Percentiles rank a stretch among this genome's conserved stretches.
These are phyloP conservation scores for Ogataea pilisensis DNA, from an alignment of 805 yeast species.

Conservation along the genomic window DNA sequence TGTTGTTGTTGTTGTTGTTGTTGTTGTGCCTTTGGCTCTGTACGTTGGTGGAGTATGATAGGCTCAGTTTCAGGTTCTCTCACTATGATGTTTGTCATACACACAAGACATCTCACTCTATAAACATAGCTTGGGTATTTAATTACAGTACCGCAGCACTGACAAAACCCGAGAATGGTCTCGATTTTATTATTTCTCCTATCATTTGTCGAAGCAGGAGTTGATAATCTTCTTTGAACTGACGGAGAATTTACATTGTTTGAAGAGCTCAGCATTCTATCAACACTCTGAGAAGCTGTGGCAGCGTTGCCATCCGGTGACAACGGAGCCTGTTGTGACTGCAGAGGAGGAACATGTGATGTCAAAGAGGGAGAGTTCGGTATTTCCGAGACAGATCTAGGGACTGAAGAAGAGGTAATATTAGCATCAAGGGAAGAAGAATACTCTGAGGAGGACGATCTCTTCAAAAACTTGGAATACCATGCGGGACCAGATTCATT, in stretches of 20 bases:
- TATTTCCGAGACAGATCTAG: not conserved
- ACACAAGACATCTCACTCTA: conserved; percentile 57
- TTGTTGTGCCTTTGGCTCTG: not conserved
- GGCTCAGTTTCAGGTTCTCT: not conserved
- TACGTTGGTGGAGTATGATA: not conserved
- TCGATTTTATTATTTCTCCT: not conserved
- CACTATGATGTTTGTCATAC: conserved; percentile 40
- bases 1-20: not conserved
- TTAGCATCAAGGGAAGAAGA: not conserved
- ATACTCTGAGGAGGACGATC: not conserved
- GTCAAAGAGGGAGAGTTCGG: not conserved
- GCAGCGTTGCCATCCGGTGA: too few species aligned
- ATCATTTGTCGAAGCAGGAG: not conserved
- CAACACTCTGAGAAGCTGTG: too few species aligned
- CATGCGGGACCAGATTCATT: not conserved
- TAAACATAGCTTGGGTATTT: conserved; percentile 33
- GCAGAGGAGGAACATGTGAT: not conserved
- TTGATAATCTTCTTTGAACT: not conserved
- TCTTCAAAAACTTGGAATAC: not conserved
- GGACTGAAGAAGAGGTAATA: not conserved
- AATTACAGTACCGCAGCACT: conserved; percentile 44
- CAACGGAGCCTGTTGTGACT: too few species aligned
- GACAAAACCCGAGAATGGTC: conserved; percentile 30
- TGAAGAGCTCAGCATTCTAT: too few species aligned
- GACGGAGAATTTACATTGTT: not conserved